A percentile compares a stretch with the other conserved stretches of the same genome.
Conservation (phyloP, 257 asterid species). For the Capsicum rhomboideum region DNA sequence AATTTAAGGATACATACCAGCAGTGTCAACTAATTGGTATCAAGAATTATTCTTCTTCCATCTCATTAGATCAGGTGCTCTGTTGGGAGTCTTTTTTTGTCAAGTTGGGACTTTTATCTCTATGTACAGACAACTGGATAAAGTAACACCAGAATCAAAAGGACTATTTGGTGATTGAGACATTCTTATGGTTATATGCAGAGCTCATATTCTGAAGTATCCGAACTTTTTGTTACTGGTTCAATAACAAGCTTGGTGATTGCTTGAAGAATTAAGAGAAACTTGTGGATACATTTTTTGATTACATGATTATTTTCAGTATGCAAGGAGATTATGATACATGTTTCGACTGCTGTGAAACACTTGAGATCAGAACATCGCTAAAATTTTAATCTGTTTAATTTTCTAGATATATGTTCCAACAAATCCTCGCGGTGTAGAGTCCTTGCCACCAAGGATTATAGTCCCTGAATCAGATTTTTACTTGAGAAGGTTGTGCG, state of each 20-base stretch:
- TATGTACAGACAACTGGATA: not conserved
- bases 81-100: too few species aligned
- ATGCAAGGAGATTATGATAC: not conserved
- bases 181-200: not conserved
- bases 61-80: too few species aligned
- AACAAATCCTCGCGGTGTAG: slow-evolving; percentile 93
- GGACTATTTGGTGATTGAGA: not conserved
- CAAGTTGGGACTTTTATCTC: not conserved
- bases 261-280: not conserved
- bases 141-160: not conserved
- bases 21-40: not conserved
- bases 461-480: slow-evolving; percentile 86
- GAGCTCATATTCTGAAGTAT: not conserved
- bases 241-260: not conserved
- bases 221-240: not conserved
- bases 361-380: not conserved
- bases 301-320: not conserved
- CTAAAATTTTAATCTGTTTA: not conserved
- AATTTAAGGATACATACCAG: not conserved
- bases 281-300: not conserved
- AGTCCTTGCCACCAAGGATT: slow-evolving; percentile 89
- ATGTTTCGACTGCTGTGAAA: not conserved
- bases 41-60: not conserved
- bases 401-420: slow-evolving; percentile 68
- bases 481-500: slow-evolving; percentile 87